phyloP scores from a whole-genome alignment of 1,139 yeast genomes.

The Suhomyces wounanorum region DNA sequence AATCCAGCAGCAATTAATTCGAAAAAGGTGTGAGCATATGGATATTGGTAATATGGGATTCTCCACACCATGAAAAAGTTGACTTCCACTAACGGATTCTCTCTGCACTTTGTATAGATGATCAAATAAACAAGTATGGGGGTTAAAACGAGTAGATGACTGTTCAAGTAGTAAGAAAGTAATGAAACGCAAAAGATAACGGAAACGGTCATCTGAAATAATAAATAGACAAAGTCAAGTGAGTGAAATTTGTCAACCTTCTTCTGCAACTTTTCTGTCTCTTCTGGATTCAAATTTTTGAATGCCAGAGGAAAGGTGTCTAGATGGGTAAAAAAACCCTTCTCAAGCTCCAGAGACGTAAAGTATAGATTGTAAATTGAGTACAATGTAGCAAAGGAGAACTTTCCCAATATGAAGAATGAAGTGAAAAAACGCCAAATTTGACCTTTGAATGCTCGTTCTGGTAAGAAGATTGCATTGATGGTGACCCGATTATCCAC shows the following conservation, averaged over 20 bases:
- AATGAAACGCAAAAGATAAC: constrained; percentile 22
- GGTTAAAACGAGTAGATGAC: constrained; percentile 22
- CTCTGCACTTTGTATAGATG: constrained; percentile 34
- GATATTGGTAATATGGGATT: constrained; percentile 29
- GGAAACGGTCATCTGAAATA: constrained; percentile 28
- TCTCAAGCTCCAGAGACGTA: constrained; percentile 26
- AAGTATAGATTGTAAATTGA: constrained; percentile 20
- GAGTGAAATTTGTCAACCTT: constrained; percentile 23
- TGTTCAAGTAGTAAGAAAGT: constrained; percentile 20
- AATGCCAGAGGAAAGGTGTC: constrained; percentile 23
- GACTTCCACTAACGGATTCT: constrained; percentile 28
- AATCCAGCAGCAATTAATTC: constrained; percentile 16
- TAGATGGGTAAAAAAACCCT: constrained; percentile 14
- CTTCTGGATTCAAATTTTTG: constrained; percentile 18
- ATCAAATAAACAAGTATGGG: constrained; percentile 28
- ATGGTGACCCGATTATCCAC: not conserved
- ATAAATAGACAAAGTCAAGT: constrained; percentile 35
- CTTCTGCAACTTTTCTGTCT: constrained; percentile 18
- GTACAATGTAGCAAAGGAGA: constrained; percentile 26
- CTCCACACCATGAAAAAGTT: constrained; percentile 31
- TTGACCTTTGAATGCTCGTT: constrained; percentile 28
- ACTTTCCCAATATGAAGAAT: constrained; percentile 35
- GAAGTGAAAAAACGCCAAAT: constrained; percentile 43
- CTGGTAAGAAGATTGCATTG: constrained; percentile 23
- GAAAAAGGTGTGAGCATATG: constrained; percentile 26